phyloP scores from a whole-genome alignment of 1,284 basidiomycete genomes.

The Porodaedalea pini region DNA sequence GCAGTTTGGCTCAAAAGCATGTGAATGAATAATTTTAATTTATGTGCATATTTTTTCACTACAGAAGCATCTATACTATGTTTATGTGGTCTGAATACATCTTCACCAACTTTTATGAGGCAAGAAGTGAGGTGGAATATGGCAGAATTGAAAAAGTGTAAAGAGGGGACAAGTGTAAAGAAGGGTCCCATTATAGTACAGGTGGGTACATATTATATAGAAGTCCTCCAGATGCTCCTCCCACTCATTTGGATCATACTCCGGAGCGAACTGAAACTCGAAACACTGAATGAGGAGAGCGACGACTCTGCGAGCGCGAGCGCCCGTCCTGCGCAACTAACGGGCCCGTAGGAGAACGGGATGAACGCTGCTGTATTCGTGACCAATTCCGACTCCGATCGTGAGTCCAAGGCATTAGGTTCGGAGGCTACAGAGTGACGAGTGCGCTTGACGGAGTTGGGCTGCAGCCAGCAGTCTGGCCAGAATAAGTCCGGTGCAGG shows the following conservation, averaged over 20 bases:
- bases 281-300: slow-evolving; percentile 31
- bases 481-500: slow-evolving; percentile 38
- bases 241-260: slow-evolving; percentile 30
- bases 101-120: too few species aligned
- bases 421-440: not conserved
- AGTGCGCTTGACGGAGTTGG: not conserved
- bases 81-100: too few species aligned
- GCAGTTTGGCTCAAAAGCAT: too few species aligned
- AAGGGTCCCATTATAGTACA: too few species aligned
- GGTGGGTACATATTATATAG: slow-evolving; percentile 31
- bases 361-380: slow-evolving; percentile 38
- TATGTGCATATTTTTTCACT: too few species aligned
- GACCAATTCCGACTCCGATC: slow-evolving; percentile 5
- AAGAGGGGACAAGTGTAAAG: too few species aligned
- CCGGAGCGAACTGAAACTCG: slow-evolving; percentile 29
- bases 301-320: slow-evolving; percentile 34
- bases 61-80: too few species aligned
- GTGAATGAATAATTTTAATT: too few species aligned
- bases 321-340: slow-evolving; percentile 34
- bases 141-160: too few species aligned
- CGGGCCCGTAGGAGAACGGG: slow-evolving; percentile 35
- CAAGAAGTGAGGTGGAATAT: too few species aligned
- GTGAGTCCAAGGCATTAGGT: not conserved
- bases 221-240: slow-evolving; percentile 29
- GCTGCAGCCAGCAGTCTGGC: slow-evolving; percentile 40